A percentile compares a stretch with the other conserved stretches of the same genome.
These are phyloP conservation scores for Kazachstania sp. DNA, from an alignment of 1,139 yeast species.

Conservation along the genomic window DNA sequence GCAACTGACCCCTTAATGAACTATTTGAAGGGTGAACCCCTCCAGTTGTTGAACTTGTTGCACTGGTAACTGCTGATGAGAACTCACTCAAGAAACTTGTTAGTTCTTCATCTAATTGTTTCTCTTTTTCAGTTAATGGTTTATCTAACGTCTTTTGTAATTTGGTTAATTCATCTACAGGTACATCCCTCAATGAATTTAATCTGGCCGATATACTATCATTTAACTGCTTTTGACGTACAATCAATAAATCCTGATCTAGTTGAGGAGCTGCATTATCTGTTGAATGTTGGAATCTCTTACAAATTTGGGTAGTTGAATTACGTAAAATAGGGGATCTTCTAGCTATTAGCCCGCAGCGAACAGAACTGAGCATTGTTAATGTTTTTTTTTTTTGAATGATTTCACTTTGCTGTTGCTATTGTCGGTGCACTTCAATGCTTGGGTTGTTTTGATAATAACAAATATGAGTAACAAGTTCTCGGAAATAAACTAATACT, in stretches of 20 bases:
- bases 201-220: slow-evolving; percentile 19
- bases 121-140: slow-evolving; percentile 24
- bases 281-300: not conserved
- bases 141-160: slow-evolving; percentile 9
- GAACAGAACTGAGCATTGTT: not conserved
- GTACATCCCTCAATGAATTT: slow-evolving; percentile 16
- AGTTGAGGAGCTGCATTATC: slow-evolving; percentile 5
- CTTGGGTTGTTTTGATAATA: too few relatives aligned
- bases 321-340: not conserved
- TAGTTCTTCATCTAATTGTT: slow-evolving; percentile 27
- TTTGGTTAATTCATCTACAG: slow-evolving; percentile 14
- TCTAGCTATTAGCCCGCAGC: not conserved
- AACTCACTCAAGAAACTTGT: slow-evolving; percentile 24
- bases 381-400: not conserved
- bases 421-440: too few relatives aligned
- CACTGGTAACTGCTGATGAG: slow-evolving; percentile 6
- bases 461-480: too few relatives aligned
- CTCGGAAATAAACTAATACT: too few relatives aligned
- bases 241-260: slow-evolving; percentile 14
- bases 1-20: slow-evolving; percentile 2
- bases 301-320: not conserved
- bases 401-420: too few relatives aligned
- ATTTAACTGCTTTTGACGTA: slow-evolving; percentile 25
- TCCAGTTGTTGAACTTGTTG: not conserved
- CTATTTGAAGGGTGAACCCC: not conserved